phyloP scores from a whole-genome alignment of 2,329 filamentous ascomycete genomes.

The Aurifilum marmelostoma region DNA sequence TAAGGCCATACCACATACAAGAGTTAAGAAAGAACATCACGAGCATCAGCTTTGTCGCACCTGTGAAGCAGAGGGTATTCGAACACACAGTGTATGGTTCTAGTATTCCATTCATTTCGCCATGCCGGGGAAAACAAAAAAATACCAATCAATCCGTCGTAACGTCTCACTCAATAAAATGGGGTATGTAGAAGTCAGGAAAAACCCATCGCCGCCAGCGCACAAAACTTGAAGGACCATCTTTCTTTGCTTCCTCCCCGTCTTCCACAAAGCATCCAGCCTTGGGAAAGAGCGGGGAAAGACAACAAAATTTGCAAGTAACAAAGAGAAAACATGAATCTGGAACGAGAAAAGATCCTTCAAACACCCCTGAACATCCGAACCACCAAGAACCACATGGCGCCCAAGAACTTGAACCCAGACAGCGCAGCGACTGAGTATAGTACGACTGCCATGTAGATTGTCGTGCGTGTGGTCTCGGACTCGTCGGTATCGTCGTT shows the following conservation, averaged over 20 bases:
- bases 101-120: constrained; percentile 15
- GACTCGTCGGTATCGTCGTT: constrained; percentile 39
- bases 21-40: not conserved
- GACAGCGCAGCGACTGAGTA: constrained; percentile 88
- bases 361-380: constrained; percentile 78
- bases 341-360: not conserved
- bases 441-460: constrained; percentile 85
- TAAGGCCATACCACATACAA: not conserved
- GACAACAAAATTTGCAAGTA: not conserved
- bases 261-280: not conserved
- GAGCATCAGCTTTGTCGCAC: too few relatives aligned
- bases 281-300: not conserved
- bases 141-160: constrained; percentile 11
- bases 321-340: not conserved
- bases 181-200: constrained; percentile 15
- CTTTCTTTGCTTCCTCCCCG: not conserved
- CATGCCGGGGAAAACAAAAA: constrained; percentile 11
- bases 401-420: constrained; percentile 84
- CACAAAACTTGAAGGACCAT: constrained; percentile 14
- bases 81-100: not conserved
- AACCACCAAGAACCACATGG: constrained; percentile 89
- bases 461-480: constrained; percentile 60
- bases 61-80: not conserved
- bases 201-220: constrained; percentile 6
- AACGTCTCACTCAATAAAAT: constrained; percentile 1